Evolutionary conservation across 202 grass and related monocot genomes (phyloP), one percentile per base, ranked within the genome.

Genomic region (Alloteropsis angusta): DNA sequence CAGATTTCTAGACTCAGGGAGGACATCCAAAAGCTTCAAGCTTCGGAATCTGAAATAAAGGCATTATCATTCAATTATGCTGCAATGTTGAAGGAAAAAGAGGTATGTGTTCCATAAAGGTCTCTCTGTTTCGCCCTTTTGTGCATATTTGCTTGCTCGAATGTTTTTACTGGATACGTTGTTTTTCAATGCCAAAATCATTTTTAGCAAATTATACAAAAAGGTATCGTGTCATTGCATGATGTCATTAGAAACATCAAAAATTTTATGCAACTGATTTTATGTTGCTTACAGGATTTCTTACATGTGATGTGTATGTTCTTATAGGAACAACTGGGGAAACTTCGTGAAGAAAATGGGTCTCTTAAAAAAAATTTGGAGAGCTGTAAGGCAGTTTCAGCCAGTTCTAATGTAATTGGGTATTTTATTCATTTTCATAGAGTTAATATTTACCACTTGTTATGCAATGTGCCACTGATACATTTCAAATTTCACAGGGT

Each of bases 41-140:
- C 83, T 78, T 94, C 91, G 0, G 91, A 97, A 75, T 87, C 89
- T 78, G 85, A 97, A 87, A 90, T 97, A 61, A 97, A 94, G 83
- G 87, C 95, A 39, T 50, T 97, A n/a, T 97, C 91, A 65, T 88
- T 94, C 60, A 97, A 94, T 89, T 97, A 94, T 88, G 95, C 87
- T 38, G 85, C 92, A 68, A 86, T 94, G 67, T 82, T 98, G 39
- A 98, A 92, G 66, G 95, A 97, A 81, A 97, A 94, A 82, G 95
- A 97, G 82, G 95, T 97, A 92, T 70, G 42, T 21, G 39, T 74
- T 34, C 28, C 88, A 65, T 25, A 25, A 78, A 53, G 58, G 4
- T 23, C 41, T 22, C 3, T 35, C 3, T 41, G 23, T 70, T 79
- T 62, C 47, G 38, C 36, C 38, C 7, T n/a, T 67, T 4, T 49